A percentile compares a stretch with the other conserved stretches of the same genome.
Evolutionary conservation across 2,329 filamentous ascomycete genomes (phyloP).

Genomic region (Ophiostoma pallidulum): DNA sequence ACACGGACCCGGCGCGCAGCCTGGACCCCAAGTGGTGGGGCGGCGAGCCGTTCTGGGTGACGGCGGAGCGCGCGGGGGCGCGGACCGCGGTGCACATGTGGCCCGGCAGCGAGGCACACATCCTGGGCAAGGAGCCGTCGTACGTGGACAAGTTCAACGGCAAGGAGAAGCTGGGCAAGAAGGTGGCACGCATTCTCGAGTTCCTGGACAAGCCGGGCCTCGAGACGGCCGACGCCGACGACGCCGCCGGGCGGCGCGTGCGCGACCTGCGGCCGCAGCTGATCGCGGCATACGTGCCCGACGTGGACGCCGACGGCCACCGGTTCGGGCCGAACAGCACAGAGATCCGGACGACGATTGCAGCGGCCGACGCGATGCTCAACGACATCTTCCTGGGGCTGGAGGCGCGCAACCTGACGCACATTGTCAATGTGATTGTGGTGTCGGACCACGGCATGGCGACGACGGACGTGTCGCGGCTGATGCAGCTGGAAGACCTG

Average conservation of each 20-base stretch:
- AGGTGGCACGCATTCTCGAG: slow-evolving; percentile 71
- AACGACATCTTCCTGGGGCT: slow-evolving; percentile 66
- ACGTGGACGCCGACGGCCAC: slow-evolving; percentile 83
- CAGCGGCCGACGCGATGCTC: slow-evolving; percentile 73
- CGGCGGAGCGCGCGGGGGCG: slow-evolving; percentile 74
- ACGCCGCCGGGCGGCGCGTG: slow-evolving; percentile 19
- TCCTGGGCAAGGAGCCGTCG: slow-evolving; percentile 62
- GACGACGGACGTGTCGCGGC: slow-evolving; percentile 68
- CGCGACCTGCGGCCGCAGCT: slow-evolving; percentile 67
- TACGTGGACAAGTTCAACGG: slow-evolving; percentile 81
- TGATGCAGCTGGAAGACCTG: slow-evolving; percentile 85
- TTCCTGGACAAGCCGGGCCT: slow-evolving; percentile 74
- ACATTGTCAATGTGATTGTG: slow-evolving; percentile 88
- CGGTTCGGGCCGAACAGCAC: slow-evolving; percentile 90
- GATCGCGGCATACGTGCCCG: slow-evolving; percentile 88
- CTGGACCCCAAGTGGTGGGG: slow-evolving; percentile 89
- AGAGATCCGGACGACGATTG: slow-evolving; percentile 71
- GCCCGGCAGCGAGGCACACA: slow-evolving; percentile 89
- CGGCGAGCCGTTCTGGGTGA: slow-evolving; percentile 89
- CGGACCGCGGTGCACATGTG: slow-evolving; percentile 92
- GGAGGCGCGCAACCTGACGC: slow-evolving; percentile 70
- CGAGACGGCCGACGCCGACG: slow-evolving; percentile 43
- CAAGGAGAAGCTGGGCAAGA: slow-evolving; percentile 61
- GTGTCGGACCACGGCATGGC: slow-evolving; percentile 99
- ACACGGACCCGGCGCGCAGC: slow-evolving; percentile 66